Percentiles rank a stretch among this genome's conserved stretches.
These are phyloP conservation scores for Hypoxylon fragiforme DNA, from an alignment of 495 filamentous ascomycete genomes.

Conservation along the genomic window DNA sequence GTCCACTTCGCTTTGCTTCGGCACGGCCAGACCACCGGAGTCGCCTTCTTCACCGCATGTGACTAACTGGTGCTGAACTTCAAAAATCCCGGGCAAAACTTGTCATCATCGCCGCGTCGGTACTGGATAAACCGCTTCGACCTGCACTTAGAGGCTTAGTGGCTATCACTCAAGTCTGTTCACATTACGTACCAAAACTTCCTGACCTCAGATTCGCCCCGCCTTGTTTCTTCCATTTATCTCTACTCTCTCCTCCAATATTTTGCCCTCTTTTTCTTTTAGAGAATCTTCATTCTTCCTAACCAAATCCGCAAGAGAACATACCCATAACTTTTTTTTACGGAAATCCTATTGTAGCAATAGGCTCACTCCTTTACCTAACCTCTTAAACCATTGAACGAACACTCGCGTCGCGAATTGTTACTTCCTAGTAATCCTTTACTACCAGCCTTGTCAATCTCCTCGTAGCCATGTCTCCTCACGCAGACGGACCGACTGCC, in stretches of 20 bases:
- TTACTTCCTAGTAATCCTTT: too few species aligned
- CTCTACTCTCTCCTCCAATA: slow-evolving; percentile 24
- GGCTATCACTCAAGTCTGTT: slow-evolving; percentile 32
- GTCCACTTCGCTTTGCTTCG: slow-evolving; percentile 37
- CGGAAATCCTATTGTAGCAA: slow-evolving; percentile 14
- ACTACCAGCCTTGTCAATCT: too few species aligned
- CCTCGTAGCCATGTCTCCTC: slow-evolving; percentile 56
- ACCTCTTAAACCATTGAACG: neutral
- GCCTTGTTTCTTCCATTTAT: slow-evolving; percentile 31
- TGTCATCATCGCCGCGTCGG: slow-evolving; percentile 30
- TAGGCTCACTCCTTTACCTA: slow-evolving; percentile 7
- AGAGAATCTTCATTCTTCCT: slow-evolving; percentile 13
- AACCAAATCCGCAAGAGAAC: neutral
- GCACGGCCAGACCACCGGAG: slow-evolving; percentile 23
- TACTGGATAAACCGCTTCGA: slow-evolving; percentile 49
- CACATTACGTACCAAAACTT: slow-evolving; percentile 39
- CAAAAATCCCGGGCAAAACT: slow-evolving; percentile 19
- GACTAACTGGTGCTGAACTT: slow-evolving; percentile 19
- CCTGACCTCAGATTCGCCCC: slow-evolving; percentile 29
- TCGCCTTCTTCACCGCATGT: slow-evolving; percentile 32
- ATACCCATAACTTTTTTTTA: neutral
- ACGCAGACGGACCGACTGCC: slow-evolving; percentile 49
- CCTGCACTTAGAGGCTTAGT: slow-evolving; percentile 72
- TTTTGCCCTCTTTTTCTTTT: slow-evolving; percentile 11
- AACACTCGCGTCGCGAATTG: neutral